Base-by-base conservation (phyloP, 768 basidiomycete genomes). In the Leucocoprinus leucothites region DNA sequence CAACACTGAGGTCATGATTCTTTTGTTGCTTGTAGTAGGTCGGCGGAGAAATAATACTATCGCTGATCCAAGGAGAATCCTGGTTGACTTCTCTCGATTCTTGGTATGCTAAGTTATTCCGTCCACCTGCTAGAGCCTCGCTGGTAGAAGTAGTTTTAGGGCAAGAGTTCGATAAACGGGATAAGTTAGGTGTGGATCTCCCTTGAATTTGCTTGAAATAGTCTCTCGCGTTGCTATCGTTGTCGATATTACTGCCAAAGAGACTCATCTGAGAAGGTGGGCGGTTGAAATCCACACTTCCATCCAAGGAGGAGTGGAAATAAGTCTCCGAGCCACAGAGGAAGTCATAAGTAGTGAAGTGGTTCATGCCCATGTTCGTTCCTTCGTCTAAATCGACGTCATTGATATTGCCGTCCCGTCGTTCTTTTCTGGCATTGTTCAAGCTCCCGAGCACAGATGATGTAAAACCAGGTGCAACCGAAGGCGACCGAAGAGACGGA, bases 21-120 rank as follows among this genome's bases (percentile, higher is more conserved):
- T 40, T 59, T 48, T 56, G 56, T 21, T 54, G 60, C 40, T 57
- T 45, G 40, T 69, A 69, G 14, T 58, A 56, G 3, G 69, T 72
- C n/a, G 75, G 75, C 3, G 72, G 66, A n/a, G 75, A 77, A 38
- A 77, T 74, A 18, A 77, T 60, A 56, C 74, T 77, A 53, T 77
- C 75, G 16, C 70, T 73, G 45, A 70, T 60, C 75, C 75, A 77
- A 11, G 73, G 59, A 21, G 67, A 51, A 42, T 57, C 16, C 51
- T 22, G 24, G 28, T 21, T 9, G 31, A 13, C 4, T n/a, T 38
- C 38, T n/a, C 4, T 13, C 38, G 16, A 38, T 8, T 38, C n/a
- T n/a, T n/a, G n/a, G n/a, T n/a, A n/a, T n/a, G n/a, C n/a, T n/a
- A n/a, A n/a, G n/a, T n/a, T n/a, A n/a, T n/a, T n/a, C n/a, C n/a